phyloP scores from a whole-genome alignment of 345 rosid species.

The Anacardium occidentale region DNA sequence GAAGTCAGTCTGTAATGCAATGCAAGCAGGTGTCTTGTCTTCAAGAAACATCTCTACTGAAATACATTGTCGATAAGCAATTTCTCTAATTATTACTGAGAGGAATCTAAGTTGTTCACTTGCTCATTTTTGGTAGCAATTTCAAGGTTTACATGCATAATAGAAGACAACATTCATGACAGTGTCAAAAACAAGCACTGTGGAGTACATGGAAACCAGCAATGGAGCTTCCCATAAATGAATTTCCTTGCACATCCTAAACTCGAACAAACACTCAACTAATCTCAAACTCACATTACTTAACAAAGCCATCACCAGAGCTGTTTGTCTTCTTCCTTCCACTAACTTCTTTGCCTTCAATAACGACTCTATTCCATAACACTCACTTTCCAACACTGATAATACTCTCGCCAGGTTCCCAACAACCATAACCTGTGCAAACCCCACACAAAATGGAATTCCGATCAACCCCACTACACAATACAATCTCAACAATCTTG shows the following conservation, averaged over 20 bases:
- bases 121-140: background rate
- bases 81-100: too few relatives aligned
- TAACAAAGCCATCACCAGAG: slow-evolving; percentile 26
- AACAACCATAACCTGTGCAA: slow-evolving; percentile 30
- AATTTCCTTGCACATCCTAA: slow-evolving; percentile 21
- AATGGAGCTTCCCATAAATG: slow-evolving; percentile 21
- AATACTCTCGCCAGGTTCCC: slow-evolving; percentile 31
- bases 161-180: slow-evolving; percentile 32
- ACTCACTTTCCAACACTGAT: slow-evolving; percentile 23
- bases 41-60: too few relatives aligned
- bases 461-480: slow-evolving; percentile 23
- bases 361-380: slow-evolving; percentile 29
- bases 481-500: slow-evolving; percentile 15
- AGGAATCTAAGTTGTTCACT: background rate
- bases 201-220: slow-evolving; percentile 30
- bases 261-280: slow-evolving; percentile 22
- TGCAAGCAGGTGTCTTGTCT: too few relatives aligned
- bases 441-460: slow-evolving; percentile 29
- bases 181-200: slow-evolving; percentile 25
- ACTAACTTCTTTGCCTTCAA: slow-evolving; percentile 27
- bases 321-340: slow-evolving; percentile 32
- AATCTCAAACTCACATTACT: slow-evolving; percentile 20
- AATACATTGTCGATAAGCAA: too few relatives aligned
- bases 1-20: background rate
- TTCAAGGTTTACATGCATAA: slow-evolving; percentile 32